Conservation (phyloP, 345 rosid species). For the Bruguiera sexangula region DNA sequence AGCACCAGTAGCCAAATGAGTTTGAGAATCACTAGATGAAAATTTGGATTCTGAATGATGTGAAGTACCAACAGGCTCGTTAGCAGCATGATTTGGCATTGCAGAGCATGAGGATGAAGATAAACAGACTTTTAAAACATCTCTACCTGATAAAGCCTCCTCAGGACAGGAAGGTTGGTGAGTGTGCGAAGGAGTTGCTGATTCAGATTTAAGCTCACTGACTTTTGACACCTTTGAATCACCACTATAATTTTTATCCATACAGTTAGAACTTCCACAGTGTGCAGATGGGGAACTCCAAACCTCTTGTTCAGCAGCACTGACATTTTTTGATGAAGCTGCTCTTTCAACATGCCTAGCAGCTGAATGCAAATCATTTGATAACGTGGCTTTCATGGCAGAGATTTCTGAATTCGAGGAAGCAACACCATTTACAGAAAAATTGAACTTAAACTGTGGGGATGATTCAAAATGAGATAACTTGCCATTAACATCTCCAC, state of each 20-base stretch:
- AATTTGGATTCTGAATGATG: slow-evolving; percentile 30
- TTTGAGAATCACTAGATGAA: slow-evolving; percentile 30
- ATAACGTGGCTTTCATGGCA: slow-evolving; percentile 19
- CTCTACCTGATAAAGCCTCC: neutral
- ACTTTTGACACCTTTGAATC: slow-evolving; percentile 7
- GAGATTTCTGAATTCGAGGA: slow-evolving; percentile 21
- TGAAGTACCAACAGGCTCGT: slow-evolving; percentile 25
- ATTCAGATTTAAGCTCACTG: slow-evolving; percentile 2
- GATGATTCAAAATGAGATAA: slow-evolving; percentile 34
- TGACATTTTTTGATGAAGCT: slow-evolving; percentile 22
- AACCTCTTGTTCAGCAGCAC: slow-evolving; percentile 12
- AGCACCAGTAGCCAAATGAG: slow-evolving; percentile 30
- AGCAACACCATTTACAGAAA: slow-evolving; percentile 24
- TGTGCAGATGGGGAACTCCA: slow-evolving; percentile 26
- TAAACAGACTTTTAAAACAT: slow-evolving; percentile 3
- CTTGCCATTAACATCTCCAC: slow-evolving; percentile 20
- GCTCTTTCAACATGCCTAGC: slow-evolving; percentile 23
- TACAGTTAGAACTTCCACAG: slow-evolving; percentile 13
- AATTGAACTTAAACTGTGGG: slow-evolving; percentile 41
- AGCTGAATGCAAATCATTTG: slow-evolving; percentile 31
- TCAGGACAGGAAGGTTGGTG: neutral
- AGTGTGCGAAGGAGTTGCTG: neutral
- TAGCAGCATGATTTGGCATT: slow-evolving; percentile 28
- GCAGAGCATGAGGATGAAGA: slow-evolving; percentile 6
- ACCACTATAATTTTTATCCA: neutral